Conservation (phyloP, 2,329 filamentous ascomycete species). For the Aphanoascus verrucosus region DNA sequence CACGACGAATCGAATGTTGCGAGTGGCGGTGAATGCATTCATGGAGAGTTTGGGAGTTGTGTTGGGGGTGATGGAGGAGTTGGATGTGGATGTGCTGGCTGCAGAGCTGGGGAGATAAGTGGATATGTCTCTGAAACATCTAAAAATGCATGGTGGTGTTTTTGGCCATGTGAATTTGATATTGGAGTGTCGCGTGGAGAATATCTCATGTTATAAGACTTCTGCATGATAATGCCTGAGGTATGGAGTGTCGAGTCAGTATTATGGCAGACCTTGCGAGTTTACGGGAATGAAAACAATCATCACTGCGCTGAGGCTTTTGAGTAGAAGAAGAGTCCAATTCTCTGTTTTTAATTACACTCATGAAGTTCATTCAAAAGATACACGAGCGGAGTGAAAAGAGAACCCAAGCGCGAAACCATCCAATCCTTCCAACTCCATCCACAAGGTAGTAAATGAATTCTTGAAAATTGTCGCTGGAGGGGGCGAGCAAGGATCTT, state of each 20-base stretch:
- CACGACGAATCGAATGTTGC: conserved; percentile 90
- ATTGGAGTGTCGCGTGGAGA: no score
- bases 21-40: conserved; percentile 91
- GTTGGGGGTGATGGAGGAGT: conserved; percentile 44
- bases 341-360: not conserved
- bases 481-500: conserved; percentile 1
- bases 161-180: no score
- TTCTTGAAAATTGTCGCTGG: not conserved
- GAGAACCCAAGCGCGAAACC: not conserved
- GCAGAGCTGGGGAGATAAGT: no score
- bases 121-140: no score
- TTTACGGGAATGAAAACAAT: no score
- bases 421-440: conserved; percentile 4
- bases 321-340: not conserved
- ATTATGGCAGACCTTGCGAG: no score
- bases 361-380: not conserved
- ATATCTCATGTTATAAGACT: no score
- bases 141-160: no score
- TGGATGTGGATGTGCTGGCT: no score
- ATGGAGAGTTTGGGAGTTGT: conserved; percentile 82
- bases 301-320: no score
- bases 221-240: no score
- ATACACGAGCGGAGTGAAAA: conserved; percentile 2
- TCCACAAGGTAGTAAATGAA: not conserved
- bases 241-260: no score